Base-by-base conservation (phyloP, 1,284 basidiomycete genomes). In the Irpex sp. region DNA sequence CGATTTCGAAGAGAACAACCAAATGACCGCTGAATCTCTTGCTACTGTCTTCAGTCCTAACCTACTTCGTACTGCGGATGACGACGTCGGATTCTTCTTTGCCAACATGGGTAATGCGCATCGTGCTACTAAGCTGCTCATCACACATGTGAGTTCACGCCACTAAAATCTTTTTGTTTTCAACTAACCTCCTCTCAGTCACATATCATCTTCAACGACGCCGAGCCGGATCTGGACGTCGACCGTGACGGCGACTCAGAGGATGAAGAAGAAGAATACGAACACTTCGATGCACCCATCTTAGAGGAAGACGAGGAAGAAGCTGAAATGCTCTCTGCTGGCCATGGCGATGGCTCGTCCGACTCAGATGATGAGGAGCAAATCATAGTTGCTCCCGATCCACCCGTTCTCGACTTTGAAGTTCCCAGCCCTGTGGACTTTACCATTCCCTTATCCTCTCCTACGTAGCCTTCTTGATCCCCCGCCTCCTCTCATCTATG, bases 31-130 rank as follows among this genome's bases (percentile, higher is more conserved):
- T 0, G 88, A 92, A 67, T 88, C 89, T 5, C 79, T 94, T 3
- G 88, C 92, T 0, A 93, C 92, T 56, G 90, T 93, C 21, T 93
- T 93, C 74, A 90, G 90, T 64, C 92, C 91, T 1, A 92, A 92
- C 68, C 75, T 94, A 60, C 73, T 88, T 58, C 84, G 86, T 37
- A 85, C 86, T 1, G 88, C 86, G 13, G 84, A 86, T 69, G 89
- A 90, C 66, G 88, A 92, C 68, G 87, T 92, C 72, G 83, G 82
- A 8, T 79, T 88, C 72, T 87, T 90, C 68, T 81, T 94, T 68
- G 82, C 86, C 62, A 92, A 93, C 68, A 92, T 93, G 88, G 87
- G 85, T 13, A 79, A 86, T 61, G 87, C 88, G 3, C 86, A 90
- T 65, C 87, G 87, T 62, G 81, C 93, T 5, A 87, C 92, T 66